A percentile compares a stretch with the other conserved stretches of the same genome.
Conservation (phyloP, 2,329 filamentous ascomycete species). For the Pyricularia grisea region DNA sequence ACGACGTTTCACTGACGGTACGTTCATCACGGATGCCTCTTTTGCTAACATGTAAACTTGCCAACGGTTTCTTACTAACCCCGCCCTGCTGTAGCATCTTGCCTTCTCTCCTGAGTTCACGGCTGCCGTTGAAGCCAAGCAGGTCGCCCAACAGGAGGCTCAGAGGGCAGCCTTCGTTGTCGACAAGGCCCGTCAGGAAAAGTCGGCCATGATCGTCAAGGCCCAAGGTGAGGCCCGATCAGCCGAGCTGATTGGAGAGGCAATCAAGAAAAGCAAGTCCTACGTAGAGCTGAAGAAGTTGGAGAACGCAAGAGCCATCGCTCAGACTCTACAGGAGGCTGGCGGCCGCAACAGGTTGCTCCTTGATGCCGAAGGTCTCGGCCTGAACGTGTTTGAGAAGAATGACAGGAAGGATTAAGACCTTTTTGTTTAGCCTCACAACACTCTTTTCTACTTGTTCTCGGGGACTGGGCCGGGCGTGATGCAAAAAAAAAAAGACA, state of each 20-base stretch:
- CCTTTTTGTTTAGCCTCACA: not conserved
- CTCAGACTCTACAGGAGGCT: constrained; percentile 74
- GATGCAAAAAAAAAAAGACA: not conserved
- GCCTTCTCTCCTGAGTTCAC: constrained; percentile 68
- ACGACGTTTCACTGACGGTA: constrained; percentile 95
- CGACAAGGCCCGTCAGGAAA: constrained; percentile 98
- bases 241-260: constrained; percentile 94
- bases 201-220: constrained; percentile 96
- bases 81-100: constrained; percentile 41
- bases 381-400: constrained; percentile 70
- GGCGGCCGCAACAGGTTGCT: constrained; percentile 89
- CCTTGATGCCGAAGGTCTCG: constrained; percentile 82
- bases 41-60: not conserved
- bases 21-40: not conserved
- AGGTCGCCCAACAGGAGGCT: constrained; percentile 81
- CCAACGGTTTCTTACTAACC: not conserved
- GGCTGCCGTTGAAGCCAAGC: constrained; percentile 64
- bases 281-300: constrained; percentile 98
- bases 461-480: not conserved
- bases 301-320: constrained; percentile 88
- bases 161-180: constrained; percentile 96
- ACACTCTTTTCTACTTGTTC: not conserved
- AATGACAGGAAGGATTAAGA: constrained; percentile 32
- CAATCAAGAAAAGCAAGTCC: constrained; percentile 97
- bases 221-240: constrained; percentile 98